Conservation (phyloP, 805 yeast genomes). For the Candida suzukii region DNA sequence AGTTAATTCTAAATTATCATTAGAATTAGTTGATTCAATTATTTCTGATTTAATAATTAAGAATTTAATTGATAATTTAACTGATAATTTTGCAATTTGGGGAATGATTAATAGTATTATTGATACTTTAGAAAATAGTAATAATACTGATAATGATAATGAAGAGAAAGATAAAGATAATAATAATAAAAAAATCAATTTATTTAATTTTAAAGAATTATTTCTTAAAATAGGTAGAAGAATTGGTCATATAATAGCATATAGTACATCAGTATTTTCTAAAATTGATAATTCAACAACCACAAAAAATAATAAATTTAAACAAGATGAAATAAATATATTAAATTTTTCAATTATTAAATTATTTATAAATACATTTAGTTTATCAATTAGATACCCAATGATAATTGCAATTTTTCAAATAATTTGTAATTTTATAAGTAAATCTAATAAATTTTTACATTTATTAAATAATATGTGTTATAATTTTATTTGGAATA, state of each 20-base stretch:
- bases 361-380: constrained; percentile 13
- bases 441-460: constrained; percentile 11
- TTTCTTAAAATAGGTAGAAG: constrained; percentile 8
- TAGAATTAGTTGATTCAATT: constrained; percentile 31
- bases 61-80: constrained; percentile 34
- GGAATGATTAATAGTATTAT: constrained; percentile 22
- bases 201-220: constrained; percentile 3
- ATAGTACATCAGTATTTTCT: constrained; percentile 20
- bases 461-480: constrained; percentile 19
- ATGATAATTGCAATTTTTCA: constrained; percentile 7
- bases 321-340: background rate
- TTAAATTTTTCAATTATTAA: constrained; percentile 12
- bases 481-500: constrained; percentile 17
- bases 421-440: constrained; percentile 4
- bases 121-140: constrained; percentile 8
- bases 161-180: background rate
- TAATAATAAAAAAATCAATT: background rate
- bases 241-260: constrained; percentile 20
- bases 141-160: background rate
- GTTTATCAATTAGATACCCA: constrained; percentile 11
- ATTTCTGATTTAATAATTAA: constrained; percentile 35
- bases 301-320: background rate
- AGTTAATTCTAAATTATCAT: constrained; percentile 30
- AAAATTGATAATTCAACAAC: background rate
- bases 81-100: constrained; percentile 48